phyloP scores from a whole-genome alignment of 1,284 basidiomycete genomes.

The Apiotrichum veenhuisii region DNA sequence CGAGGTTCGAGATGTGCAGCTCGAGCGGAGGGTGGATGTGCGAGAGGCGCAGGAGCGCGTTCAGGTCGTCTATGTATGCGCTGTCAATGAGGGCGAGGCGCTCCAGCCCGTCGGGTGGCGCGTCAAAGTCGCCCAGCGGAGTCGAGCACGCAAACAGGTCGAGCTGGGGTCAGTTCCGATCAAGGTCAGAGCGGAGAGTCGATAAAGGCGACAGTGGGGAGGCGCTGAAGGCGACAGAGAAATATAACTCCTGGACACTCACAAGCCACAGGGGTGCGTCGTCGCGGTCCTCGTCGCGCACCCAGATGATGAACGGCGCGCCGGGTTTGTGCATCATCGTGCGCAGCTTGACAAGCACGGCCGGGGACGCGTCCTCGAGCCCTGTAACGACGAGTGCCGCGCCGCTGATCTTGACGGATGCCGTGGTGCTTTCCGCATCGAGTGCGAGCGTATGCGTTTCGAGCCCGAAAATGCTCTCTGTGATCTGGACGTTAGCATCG shows the following conservation, averaged over 20 bases:
- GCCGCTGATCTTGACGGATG: constrained; percentile 1
- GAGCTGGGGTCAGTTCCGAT: constrained; percentile 17
- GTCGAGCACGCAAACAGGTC: constrained; percentile 34
- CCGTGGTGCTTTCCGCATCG: constrained; percentile 1
- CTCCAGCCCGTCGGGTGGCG: constrained; percentile 15
- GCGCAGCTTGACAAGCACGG: constrained; percentile 30
- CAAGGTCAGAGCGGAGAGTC: too few species aligned
- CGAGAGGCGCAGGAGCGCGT: constrained; percentile 32
- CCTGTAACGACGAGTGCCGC: constrained; percentile 35
- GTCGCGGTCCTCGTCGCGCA: constrained; percentile 27
- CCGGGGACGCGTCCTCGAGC: constrained; percentile 26
- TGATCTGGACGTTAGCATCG: constrained; percentile 20
- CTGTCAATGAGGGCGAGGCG: constrained; percentile 17
- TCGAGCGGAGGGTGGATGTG: constrained; percentile 41
- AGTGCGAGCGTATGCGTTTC: constrained; percentile 17
- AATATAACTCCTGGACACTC: too few species aligned
- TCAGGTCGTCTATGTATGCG: constrained; percentile 29
- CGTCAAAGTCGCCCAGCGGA: constrained; percentile 13
- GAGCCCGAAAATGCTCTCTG: constrained; percentile 30
- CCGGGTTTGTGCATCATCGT: constrained; percentile 3
- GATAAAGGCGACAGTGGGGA: too few species aligned
- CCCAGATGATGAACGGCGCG: constrained; percentile 34
- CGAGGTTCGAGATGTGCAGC: constrained; percentile 39
- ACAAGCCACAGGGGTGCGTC: constrained; percentile 36
- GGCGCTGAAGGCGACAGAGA: too few species aligned